These are phyloP conservation scores for Backusella luteola DNA, from an alignment of 192 early-diverging fungal genomes.

Conservation along the genomic window DNA sequence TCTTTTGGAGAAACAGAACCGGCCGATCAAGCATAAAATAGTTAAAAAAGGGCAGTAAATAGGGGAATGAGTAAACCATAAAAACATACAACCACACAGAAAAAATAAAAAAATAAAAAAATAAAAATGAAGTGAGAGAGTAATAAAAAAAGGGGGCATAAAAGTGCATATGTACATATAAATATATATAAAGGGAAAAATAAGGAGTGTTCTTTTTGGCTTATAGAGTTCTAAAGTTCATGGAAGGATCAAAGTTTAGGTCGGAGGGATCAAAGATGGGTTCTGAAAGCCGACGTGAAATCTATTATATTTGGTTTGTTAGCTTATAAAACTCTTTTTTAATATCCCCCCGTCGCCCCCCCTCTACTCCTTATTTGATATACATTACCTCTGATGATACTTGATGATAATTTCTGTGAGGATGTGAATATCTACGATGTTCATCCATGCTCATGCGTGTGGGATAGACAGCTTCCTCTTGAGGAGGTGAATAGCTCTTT, in stretches of 20 bases:
- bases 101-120: background rate
- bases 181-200: background rate
- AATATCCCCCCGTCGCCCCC: too few species aligned
- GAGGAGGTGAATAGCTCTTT: background rate
- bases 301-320: background rate
- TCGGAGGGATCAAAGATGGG: constrained; percentile 19
- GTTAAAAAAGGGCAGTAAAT: constrained; percentile 3
- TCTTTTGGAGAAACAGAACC: constrained; percentile 14
- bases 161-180: background rate
- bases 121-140: background rate
- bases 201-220: background rate
- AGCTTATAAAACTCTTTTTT: background rate
- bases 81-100: constrained; percentile 5
- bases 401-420: background rate
- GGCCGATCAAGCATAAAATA: constrained; percentile 22
- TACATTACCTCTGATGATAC: constrained; percentile 12
- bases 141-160: background rate
- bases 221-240: background rate
- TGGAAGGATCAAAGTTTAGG: background rate
- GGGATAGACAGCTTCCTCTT: background rate
- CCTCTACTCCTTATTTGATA: background rate
- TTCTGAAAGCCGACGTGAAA: constrained; percentile 21
- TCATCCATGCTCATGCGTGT: background rate
- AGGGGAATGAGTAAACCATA: background rate
- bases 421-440: constrained; percentile 5